Base-by-base conservation (phyloP, 371 early-diverging fungal genomes). In the Actinomucor elegans region DNA sequence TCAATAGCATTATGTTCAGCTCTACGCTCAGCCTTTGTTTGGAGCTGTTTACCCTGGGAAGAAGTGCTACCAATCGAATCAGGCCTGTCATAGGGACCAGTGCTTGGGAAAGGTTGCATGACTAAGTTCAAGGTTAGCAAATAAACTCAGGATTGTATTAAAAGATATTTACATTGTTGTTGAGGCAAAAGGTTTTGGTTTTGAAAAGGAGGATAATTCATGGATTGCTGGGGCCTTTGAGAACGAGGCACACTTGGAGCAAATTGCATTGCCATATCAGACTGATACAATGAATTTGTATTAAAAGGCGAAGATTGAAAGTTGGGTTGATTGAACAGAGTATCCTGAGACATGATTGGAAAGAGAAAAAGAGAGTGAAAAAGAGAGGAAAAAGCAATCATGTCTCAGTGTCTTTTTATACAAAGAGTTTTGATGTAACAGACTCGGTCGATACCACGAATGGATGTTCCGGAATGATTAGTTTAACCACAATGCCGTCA, bases 1-100 rank as follows among this genome's bases (percentile, higher is more conserved):
- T 89, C 90, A 40, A 84, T 87, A 8, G 90, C 90, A 52, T 89
- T 89, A 61, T 89, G 90, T 40, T 80, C 85, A 29, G 87, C 89
- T 34, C 89, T 81, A 52, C 83, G 69, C 59, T 84, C 85, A 21
- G 85, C 86, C 49, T 79, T 77, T 24, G 67, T 60, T 48, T 63
- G 75, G 31, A 38, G 26, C 48, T 49, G 56, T 42, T 46, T 61
- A 21, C 44, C 41, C 12, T 28, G 20, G 2, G 35, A 24, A 45
- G 46, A 34, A 21, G 41, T 21, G 34, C 21, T 20, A 24, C 15
- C 10, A 17, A 38, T 14, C 1, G 56, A 41, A 4, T 50, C 48
- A 21, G 48, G 46, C 34, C 61, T 51, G 18, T 61, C 57, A 47
- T 35, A 56, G 24, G 62, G 57, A 17, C 57, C n/a, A n/a, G n/a